These are phyloP conservation scores for Cystofilobasidium bisporidii DNA, from an alignment of 768 basidiomycete genomes.

Conservation along the genomic window DNA sequence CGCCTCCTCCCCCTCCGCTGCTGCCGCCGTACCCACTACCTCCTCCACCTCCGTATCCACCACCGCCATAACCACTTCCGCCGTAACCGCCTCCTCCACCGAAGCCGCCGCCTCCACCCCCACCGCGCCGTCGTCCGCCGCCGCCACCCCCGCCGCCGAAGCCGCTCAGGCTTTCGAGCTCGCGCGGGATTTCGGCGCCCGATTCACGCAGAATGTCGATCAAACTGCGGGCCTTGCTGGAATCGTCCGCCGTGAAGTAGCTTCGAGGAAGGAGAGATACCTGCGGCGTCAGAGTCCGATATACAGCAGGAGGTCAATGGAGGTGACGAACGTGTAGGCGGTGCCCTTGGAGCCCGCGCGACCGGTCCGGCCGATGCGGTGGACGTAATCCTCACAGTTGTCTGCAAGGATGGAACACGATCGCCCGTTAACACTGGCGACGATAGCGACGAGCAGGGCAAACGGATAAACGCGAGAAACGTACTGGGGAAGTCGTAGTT, in stretches of 20 bases:
- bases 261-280: too few relatives aligned
- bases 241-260: slow-evolving; percentile 45
- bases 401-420: too few relatives aligned
- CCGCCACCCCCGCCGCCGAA: too few relatives aligned
- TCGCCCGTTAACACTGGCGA: too few relatives aligned
- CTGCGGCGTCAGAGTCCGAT: too few relatives aligned
- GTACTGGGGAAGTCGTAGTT: slow-evolving; percentile 74
- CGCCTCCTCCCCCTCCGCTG: too few relatives aligned
- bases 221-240: slow-evolving; percentile 86
- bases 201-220: slow-evolving; percentile 76
- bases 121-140: too few relatives aligned
- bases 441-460: slow-evolving; percentile 97
- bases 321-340: slow-evolving; percentile 90
- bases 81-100: slow-evolving; percentile 36
- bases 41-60: slow-evolving; percentile 37
- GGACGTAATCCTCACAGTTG: slow-evolving; percentile 28
- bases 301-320: too few relatives aligned
- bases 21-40: too few relatives aligned
- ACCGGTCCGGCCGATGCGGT: slow-evolving; percentile 61
- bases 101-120: too few relatives aligned
- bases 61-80: slow-evolving; percentile 53
- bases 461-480: slow-evolving; percentile 36
- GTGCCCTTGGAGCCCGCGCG: slow-evolving; percentile 82
- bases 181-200: slow-evolving; percentile 72
- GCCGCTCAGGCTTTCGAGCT: slow-evolving; percentile 72